A percentile compares a stretch with the other conserved stretches of the same genome.
phyloP scores from a whole-genome alignment of 1,284 basidiomycete species.

The Ustilago sp. region DNA sequence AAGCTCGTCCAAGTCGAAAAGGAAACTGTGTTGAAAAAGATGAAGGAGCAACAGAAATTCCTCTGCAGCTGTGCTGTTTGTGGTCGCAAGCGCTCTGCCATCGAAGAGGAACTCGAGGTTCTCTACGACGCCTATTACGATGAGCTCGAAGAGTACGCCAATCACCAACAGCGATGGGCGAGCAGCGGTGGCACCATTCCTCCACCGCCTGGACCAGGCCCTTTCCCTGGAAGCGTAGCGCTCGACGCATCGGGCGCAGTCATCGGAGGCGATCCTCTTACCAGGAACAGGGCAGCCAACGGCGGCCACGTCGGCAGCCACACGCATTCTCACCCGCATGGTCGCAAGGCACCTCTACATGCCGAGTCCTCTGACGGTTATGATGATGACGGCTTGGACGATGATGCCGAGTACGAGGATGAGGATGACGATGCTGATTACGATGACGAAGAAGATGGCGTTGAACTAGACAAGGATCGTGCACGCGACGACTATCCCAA shows the following conservation, averaged over 20 bases:
- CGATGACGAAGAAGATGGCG: slow-evolving; percentile 63
- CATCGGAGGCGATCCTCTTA: slow-evolving; percentile 77
- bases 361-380: slow-evolving; percentile 55
- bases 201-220: slow-evolving; percentile 93
- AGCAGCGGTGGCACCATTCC: slow-evolving; percentile 85
- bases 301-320: slow-evolving; percentile 39
- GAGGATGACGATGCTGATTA: slow-evolving; percentile 70
- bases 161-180: slow-evolving; percentile 93
- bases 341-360: slow-evolving; percentile 39
- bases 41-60: slow-evolving; percentile 99
- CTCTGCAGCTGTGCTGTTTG: slow-evolving; percentile 96
- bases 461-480: slow-evolving; percentile 63
- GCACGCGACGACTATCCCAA: slow-evolving; percentile 63
- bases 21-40: slow-evolving; percentile 94
- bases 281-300: slow-evolving; percentile 29
- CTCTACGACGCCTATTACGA: slow-evolving; percentile 99
- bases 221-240: slow-evolving; percentile 97
- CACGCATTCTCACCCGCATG: slow-evolving; percentile 49
- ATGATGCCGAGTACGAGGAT: slow-evolving; percentile 74
- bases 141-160: slow-evolving; percentile 97
- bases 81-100: slow-evolving; percentile 94
- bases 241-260: slow-evolving; percentile 85
- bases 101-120: slow-evolving; percentile 98
- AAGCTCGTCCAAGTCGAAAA: slow-evolving; percentile 95
- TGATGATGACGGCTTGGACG: slow-evolving; percentile 63